phyloP scores from a whole-genome alignment of 179 eudicot genomes.

The Spinacia oleracea region DNA sequence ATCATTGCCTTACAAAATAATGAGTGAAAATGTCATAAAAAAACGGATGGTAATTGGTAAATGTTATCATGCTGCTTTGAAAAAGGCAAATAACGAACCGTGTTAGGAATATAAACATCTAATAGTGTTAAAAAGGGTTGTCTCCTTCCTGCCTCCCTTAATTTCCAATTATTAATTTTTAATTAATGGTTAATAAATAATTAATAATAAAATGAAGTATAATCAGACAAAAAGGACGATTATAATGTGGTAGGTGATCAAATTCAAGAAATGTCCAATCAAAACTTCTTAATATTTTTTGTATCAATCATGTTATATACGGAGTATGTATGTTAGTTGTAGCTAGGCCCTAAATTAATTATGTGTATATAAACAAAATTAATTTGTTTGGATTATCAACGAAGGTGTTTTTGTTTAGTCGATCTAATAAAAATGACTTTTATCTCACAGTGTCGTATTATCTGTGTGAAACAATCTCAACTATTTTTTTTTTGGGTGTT shows the following conservation, averaged over 20 bases:
- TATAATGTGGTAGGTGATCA: constrained; percentile 15
- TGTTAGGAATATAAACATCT: constrained; percentile 17
- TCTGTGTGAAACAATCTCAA: no score
- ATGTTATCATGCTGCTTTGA: constrained; percentile 7
- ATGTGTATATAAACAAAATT: no score
- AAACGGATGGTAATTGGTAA: neutral
- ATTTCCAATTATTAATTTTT: neutral
- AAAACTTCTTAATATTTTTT: neutral
- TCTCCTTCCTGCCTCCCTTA: constrained; percentile 11
- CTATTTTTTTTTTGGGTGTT: no score
- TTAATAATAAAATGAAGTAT: neutral
- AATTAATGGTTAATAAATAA: neutral
- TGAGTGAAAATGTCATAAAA: no score
- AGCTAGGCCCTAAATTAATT: no score
- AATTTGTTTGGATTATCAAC: no score
- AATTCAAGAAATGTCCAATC: neutral
- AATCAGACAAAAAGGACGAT: constrained; percentile 3
- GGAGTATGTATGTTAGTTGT: no score
- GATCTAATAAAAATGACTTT: no score
- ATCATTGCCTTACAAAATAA: constrained; percentile 15
- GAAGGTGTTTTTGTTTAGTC: no score
- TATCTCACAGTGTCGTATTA: no score
- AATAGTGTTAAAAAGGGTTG: neutral
- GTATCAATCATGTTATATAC: neutral
- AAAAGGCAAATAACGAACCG: constrained; percentile 19